Conservation (phyloP, 805 yeast genomes). For the Priceomyces fermenticarens region DNA sequence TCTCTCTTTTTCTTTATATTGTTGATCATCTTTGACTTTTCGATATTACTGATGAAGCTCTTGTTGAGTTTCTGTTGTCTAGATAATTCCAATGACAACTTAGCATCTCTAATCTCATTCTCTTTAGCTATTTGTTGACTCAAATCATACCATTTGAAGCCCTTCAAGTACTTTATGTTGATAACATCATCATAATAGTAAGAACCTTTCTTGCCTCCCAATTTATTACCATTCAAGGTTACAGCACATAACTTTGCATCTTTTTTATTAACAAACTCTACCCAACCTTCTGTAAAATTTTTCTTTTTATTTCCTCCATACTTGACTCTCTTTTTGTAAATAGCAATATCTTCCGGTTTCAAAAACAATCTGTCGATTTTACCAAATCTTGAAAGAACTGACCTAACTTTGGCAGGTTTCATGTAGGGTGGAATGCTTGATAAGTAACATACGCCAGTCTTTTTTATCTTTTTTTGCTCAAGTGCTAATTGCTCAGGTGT, state of each 20-base stretch:
- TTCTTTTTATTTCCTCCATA: constrained; percentile 90
- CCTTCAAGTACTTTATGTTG: constrained; percentile 83
- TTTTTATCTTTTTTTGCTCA: constrained; percentile 54
- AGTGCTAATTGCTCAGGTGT: constrained; percentile 54
- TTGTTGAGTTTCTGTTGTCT: constrained; percentile 88
- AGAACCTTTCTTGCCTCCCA: constrained; percentile 90
- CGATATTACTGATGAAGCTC: constrained; percentile 78
- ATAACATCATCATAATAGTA: constrained; percentile 93
- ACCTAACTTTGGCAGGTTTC: constrained; percentile 91
- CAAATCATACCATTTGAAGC: constrained; percentile 93
- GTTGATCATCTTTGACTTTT: constrained; percentile 75
- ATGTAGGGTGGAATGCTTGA: constrained; percentile 93
- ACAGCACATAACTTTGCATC: constrained; percentile 87
- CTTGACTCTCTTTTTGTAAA: constrained; percentile 65
- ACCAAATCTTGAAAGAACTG: constrained; percentile 78
- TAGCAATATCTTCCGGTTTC: constrained; percentile 75
- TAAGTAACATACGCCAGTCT: constrained; percentile 89
- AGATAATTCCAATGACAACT: constrained; percentile 80
- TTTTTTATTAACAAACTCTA: constrained; percentile 77
- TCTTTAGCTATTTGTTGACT: constrained; percentile 92
- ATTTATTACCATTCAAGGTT: constrained; percentile 80
- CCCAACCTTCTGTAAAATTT: constrained; percentile 95
- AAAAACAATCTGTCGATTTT: constrained; percentile 81
- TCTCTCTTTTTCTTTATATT: constrained; percentile 56
- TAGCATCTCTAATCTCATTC: constrained; percentile 83